Evolutionary conservation across 2,329 filamentous ascomycete species (phyloP), one percentile per base, ranked within the genome.

Genomic region (Talaromyces sp.): DNA sequence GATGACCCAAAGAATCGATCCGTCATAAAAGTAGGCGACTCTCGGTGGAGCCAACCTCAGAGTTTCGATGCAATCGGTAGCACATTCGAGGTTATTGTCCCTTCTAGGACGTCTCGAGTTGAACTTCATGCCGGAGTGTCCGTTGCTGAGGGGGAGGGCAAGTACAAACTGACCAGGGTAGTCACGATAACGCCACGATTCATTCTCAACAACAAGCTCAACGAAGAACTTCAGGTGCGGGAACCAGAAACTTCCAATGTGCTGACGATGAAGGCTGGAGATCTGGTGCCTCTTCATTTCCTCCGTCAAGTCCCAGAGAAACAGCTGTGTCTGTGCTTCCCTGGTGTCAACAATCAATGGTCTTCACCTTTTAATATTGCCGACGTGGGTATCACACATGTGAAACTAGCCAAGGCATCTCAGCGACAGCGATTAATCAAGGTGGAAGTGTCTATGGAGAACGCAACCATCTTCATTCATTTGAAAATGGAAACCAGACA

Each of bases 21-120:
- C 6, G 78, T 96, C 45, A 78, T 99, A 60, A 95, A 90, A 75
- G 84, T 97, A 40, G 91, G 89, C 5, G 89, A 95, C 56, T 97
- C 94, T 0, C 84, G 87, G 60, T 99, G 94, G 95, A 97, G 94
- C 76, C 96, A 94, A 70, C 91, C 93, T 0, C 93, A 97, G 71
- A 97, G 91, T 81, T 96, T 99, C 66, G 95, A 99, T 69, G 94
- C 94, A 19, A 94, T 99, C 63, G 94, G 94, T 33, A 97, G 93
- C 67, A 91, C 88, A 0, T 88, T 91, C 15, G 92, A 97, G 65
- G 89, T 96, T 36, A 84, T 94, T 35, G 80, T 99, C 35, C 88
- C 89, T 52, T 90, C 91, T 0, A 76, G 82, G 1, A 83, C 81
- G 41, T 86, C 84, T 43, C 79, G 83, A 62, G 87, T 87, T 2